Evolutionary conservation across 345 rosid genomes (phyloP).

Genomic region (Leavenworthia alabamica): DNA sequence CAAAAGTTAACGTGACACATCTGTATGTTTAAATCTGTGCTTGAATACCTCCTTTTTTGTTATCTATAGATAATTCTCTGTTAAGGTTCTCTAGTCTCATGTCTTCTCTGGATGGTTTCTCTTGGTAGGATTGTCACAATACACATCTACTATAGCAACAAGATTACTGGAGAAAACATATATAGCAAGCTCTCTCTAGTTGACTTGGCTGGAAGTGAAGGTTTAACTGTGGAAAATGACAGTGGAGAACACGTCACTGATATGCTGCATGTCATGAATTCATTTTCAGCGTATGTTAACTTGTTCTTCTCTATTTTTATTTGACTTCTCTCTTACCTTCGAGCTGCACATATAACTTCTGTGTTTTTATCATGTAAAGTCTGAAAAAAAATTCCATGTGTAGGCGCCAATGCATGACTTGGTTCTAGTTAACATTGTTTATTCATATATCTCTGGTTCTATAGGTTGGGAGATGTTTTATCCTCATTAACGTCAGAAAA

Average conservation of each 20-base stretch:
- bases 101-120: conserved; percentile 26
- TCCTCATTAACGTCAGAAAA: conserved; percentile 79
- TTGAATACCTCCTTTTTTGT: background rate
- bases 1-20: conserved; percentile 69
- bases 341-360: conserved; percentile 2
- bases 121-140: conserved; percentile 63
- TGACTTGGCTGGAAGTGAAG: conserved; percentile 96
- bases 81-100: conserved; percentile 12
- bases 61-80: background rate
- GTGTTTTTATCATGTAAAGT: background rate
- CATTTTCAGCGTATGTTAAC: conserved; percentile 80
- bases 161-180: conserved; percentile 69
- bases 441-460: conserved; percentile 26
- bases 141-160: conserved; percentile 71
- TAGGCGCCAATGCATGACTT: background rate
- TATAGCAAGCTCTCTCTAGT: conserved; percentile 94
- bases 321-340: background rate
- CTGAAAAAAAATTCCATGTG: background rate
- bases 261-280: conserved; percentile 86
- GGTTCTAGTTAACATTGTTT: conserved; percentile 1
- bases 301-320: background rate
- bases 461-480: conserved; percentile 95
- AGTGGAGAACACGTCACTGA: conserved; percentile 86
- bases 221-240: conserved; percentile 61
- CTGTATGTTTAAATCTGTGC: conserved; percentile 52